A percentile compares a stretch with the other conserved stretches of the same genome.
phyloP scores from a whole-genome alignment of 345 rosid genomes.

The Salix koriyanagi region DNA sequence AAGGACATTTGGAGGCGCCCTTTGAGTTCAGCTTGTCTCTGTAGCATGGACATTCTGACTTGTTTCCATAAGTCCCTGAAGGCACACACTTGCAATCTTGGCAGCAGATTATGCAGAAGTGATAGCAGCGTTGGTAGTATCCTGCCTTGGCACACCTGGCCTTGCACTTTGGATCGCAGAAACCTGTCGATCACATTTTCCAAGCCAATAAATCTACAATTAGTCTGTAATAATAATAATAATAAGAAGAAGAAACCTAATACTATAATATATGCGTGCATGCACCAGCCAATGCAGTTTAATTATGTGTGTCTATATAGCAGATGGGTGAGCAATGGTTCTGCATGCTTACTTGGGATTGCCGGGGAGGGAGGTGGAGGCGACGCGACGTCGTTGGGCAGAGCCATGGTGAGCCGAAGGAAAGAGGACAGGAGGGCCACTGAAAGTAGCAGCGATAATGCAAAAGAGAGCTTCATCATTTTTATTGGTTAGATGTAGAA shows the following conservation, averaged over 20 bases:
- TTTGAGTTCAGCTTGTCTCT: slow-evolving; percentile 18
- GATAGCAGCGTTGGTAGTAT: slow-evolving; percentile 12
- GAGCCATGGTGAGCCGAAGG: slow-evolving; percentile 8
- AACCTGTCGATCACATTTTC: background rate
- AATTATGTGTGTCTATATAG: too few species aligned
- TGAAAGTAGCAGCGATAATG: slow-evolving; percentile 8
- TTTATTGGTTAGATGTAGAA: too few species aligned
- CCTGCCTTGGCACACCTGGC: slow-evolving; percentile 17
- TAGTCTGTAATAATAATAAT: background rate
- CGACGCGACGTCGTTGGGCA: background rate
- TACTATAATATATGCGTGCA: background rate
- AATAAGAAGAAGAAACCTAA: background rate
- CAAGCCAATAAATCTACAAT: background rate
- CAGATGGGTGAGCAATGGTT: background rate
- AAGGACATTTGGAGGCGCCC: slow-evolving; percentile 29
- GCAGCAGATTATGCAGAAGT: slow-evolving; percentile 24
- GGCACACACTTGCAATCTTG: slow-evolving; percentile 23
- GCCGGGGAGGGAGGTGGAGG: slow-evolving; percentile 1
- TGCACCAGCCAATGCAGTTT: background rate
- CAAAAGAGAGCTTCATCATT: slow-evolving; percentile 15
- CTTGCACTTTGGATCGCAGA: slow-evolving; percentile 17
- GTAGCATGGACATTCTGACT: slow-evolving; percentile 29
- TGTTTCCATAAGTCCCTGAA: slow-evolving; percentile 22
- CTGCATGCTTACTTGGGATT: background rate
- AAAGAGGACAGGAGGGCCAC: slow-evolving; percentile 13